Conservation (phyloP, 23 red algal genomes). For the Gracilaria gracilis region DNA sequence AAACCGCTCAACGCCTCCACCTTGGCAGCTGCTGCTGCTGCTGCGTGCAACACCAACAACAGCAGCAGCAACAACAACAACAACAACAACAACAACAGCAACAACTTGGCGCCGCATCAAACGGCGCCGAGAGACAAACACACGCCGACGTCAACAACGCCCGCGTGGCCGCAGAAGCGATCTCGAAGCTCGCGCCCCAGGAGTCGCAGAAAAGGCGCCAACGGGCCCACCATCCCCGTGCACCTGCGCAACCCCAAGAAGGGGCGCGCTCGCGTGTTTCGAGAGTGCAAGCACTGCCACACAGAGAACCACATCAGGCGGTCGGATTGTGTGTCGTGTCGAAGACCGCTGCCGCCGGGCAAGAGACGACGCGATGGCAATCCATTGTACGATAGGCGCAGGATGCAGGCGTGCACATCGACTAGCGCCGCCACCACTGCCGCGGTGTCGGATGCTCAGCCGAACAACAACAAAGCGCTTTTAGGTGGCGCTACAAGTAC, state of each 20-base stretch:
- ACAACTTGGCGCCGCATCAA: neutral
- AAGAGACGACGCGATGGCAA: constrained; percentile 64
- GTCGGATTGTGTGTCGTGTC: constrained; percentile 42
- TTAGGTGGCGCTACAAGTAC: neutral
- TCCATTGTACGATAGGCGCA: neutral
- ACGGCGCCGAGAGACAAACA: neutral
- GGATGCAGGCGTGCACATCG: neutral
- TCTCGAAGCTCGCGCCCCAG: neutral
- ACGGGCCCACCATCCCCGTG: constrained; percentile 37
- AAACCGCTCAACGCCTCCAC: neutral
- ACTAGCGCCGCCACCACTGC: too few relatives aligned
- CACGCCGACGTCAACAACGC: neutral
- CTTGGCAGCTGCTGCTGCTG: too few relatives aligned
- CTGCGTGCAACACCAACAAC: too few relatives aligned
- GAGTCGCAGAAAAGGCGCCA: constrained; percentile 2
- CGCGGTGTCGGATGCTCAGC: neutral
- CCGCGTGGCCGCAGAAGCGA: neutral
- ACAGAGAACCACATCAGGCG: constrained; percentile 64
- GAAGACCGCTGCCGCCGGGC: constrained; percentile 35
- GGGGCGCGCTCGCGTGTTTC: constrained; percentile 58
- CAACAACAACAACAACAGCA: too few relatives aligned
- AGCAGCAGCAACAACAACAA: too few relatives aligned
- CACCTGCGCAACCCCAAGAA: constrained; percentile 69
- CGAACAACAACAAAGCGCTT: neutral
- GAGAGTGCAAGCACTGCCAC: constrained; percentile 40